These are phyloP conservation scores for Halophytophthora polymorphica DNA, from an alignment of 352 stramenopile species.

Conservation along the genomic window DNA sequence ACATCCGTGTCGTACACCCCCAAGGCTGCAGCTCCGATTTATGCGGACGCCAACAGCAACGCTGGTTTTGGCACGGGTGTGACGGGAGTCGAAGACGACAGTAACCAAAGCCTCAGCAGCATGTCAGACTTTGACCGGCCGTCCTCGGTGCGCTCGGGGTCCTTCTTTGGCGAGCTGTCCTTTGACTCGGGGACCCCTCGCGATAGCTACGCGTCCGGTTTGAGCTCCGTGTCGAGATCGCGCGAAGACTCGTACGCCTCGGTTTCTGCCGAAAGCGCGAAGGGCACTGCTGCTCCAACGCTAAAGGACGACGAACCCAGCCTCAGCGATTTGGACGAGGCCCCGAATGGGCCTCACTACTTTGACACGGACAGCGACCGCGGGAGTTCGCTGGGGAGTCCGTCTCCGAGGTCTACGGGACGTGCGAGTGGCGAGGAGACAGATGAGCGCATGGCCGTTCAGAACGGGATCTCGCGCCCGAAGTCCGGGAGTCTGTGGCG, in stretches of 20 bases:
- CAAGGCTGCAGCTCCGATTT: constrained; percentile 6
- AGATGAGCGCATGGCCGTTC: constrained; percentile 1
- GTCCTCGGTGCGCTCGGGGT: constrained; percentile 25
- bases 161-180: constrained; percentile 29
- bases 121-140: constrained; percentile 31
- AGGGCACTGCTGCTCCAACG: too few species aligned
- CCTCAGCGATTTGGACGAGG: constrained; percentile 22
- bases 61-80: constrained; percentile 8
- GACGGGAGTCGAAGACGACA: constrained; percentile 2
- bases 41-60: constrained; percentile 6
- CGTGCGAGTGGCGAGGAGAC: constrained; percentile 19
- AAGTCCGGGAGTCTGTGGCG: constrained; percentile 37
- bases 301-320: constrained; percentile 19
- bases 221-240: constrained; percentile 15
- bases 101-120: constrained; percentile 17
- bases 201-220: constrained; percentile 30
- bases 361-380: constrained; percentile 53
- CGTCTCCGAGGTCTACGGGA: constrained; percentile 19
- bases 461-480: constrained; percentile 16
- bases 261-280: too few species aligned
- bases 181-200: constrained; percentile 37
- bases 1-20: constrained; percentile 3
- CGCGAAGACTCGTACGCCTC: constrained; percentile 5
- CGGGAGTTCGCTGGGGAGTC: constrained; percentile 33
- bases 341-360: constrained; percentile 29